Conservation (phyloP, 495 filamentous ascomycete genomes). For the Hypoxylon subgilvum region DNA sequence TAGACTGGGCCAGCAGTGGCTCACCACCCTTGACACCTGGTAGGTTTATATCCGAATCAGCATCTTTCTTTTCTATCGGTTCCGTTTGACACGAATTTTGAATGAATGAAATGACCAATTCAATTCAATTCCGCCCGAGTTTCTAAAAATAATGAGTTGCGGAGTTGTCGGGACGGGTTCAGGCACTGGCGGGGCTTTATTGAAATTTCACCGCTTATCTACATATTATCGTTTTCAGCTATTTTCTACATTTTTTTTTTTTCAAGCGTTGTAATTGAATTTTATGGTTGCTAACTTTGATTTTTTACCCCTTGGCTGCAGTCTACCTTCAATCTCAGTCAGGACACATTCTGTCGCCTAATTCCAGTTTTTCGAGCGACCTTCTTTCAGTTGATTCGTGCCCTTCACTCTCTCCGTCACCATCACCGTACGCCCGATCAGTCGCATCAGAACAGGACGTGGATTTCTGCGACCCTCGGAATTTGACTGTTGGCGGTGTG, state of each 20-base stretch:
- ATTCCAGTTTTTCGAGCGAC: constrained; percentile 68
- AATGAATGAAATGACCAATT: neutral
- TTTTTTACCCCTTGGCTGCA: constrained; percentile 46
- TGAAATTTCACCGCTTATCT: constrained; percentile 39
- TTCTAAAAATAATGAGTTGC: constrained; percentile 17
- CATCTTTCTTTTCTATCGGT: constrained; percentile 18
- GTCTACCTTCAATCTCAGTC: constrained; percentile 77
- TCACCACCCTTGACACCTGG: constrained; percentile 94
- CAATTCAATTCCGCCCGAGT: too few relatives aligned
- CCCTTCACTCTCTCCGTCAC: constrained; percentile 82
- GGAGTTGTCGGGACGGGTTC: constrained; percentile 1
- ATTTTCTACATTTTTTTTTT: too few relatives aligned
- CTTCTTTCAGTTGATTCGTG: constrained; percentile 74
- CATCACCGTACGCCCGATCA: constrained; percentile 79
- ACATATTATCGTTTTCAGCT: too few relatives aligned
- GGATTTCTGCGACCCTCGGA: constrained; percentile 92
- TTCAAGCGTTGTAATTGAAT: too few relatives aligned
- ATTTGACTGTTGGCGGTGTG: constrained; percentile 76
- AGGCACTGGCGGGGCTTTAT: constrained; percentile 24
- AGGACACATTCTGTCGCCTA: constrained; percentile 60
- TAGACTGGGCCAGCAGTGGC: constrained; percentile 75
- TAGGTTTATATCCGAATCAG: constrained; percentile 59
- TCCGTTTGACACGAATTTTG: constrained; percentile 15
- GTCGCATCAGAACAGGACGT: constrained; percentile 70
- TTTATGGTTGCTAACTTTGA: constrained; percentile 44